phyloP scores from a whole-genome alignment of 768 basidiomycete genomes.

The Ramaria sp. region DNA sequence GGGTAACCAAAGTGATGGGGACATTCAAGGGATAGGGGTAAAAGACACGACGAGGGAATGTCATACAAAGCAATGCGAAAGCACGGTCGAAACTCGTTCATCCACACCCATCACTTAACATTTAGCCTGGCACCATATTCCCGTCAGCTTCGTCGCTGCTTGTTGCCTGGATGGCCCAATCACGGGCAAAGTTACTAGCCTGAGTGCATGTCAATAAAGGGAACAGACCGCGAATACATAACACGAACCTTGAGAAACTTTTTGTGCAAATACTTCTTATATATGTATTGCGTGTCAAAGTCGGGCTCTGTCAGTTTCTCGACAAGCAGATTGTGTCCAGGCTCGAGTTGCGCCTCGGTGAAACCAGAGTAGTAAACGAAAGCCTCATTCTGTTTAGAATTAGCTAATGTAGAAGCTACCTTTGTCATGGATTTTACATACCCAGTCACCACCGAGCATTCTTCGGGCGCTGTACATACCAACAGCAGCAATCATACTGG shows the following conservation, averaged over 20 bases:
- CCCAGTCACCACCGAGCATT: conserved; percentile 96
- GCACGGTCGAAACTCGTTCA: not conserved
- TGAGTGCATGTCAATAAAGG: not conserved
- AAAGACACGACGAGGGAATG: not conserved
- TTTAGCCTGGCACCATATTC: not conserved
- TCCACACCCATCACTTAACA: not conserved
- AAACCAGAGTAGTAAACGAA: conserved; percentile 91
- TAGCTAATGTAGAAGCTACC: not conserved
- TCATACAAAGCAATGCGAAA: conserved; percentile 4
- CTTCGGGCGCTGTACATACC: conserved; percentile 93
- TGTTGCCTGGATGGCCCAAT: conserved; percentile 24
- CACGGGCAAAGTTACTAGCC: conserved; percentile 24
- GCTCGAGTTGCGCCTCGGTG: conserved; percentile 78
- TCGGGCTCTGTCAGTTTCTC: conserved; percentile 72
- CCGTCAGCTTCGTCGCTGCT: not conserved
- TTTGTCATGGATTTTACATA: conserved; percentile 35
- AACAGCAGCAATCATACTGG: conserved; percentile 87
- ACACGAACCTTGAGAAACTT: conserved; percentile 81
- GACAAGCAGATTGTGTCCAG: conserved; percentile 71
- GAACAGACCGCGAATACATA: not conserved
- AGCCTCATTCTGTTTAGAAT: conserved; percentile 56
- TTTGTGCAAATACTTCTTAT: conserved; percentile 95
- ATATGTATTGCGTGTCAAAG: conserved; percentile 80
- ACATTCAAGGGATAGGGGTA: not conserved
- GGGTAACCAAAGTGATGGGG: not conserved